Evolutionary conservation across 345 rosid genomes (phyloP), one percentile per base, ranked within the genome.

Genomic region (Eucalyptus melliodora): DNA sequence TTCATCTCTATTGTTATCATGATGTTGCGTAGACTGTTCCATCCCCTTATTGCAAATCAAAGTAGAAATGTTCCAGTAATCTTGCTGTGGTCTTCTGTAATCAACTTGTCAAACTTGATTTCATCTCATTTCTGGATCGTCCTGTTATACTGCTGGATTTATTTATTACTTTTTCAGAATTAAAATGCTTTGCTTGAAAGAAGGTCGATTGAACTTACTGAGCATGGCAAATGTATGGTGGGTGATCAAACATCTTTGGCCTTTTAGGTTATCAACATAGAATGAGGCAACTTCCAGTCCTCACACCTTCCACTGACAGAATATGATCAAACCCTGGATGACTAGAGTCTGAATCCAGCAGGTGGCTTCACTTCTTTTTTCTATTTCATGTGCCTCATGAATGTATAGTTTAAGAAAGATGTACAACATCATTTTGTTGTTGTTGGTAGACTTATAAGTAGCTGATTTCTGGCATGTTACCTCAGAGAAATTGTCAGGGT

Each of bases 401-500:
- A 17, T 69, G 44, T 69, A 17, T 69, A 5, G 82, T 69, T 69
- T 34, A 34, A 34, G 26, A 69, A 69, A 34, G 26, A 69, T 69
- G 44, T 69, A 69, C 6, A 17, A 3, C 4, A 2, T 34, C 31
- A 77, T 37, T n/a, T 77, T 72, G 21, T 9, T 88, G 50, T 65
- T n/a, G n/a, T 40, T 4, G n/a, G 30, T 89, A 95, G 96, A 93
- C 95, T 88, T 95, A 95, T 88, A 96, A 95, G 87, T 94, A 96
- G 92, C 88, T 91, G 0, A 95, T 95, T 69, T 96, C 97, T 88
- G 97, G 98, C 51, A 95, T 95, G 98, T n/a, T 96, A 95, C 90
- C 94, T 95, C 90, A 95, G 96, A 89, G 98, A 96, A 89, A 92
- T 95, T 82, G 92, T 95, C 51, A 94, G 96, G 55, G 89, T 96